Conservation (phyloP, 2,329 filamentous ascomycete genomes). For the Tolypocladium album region DNA sequence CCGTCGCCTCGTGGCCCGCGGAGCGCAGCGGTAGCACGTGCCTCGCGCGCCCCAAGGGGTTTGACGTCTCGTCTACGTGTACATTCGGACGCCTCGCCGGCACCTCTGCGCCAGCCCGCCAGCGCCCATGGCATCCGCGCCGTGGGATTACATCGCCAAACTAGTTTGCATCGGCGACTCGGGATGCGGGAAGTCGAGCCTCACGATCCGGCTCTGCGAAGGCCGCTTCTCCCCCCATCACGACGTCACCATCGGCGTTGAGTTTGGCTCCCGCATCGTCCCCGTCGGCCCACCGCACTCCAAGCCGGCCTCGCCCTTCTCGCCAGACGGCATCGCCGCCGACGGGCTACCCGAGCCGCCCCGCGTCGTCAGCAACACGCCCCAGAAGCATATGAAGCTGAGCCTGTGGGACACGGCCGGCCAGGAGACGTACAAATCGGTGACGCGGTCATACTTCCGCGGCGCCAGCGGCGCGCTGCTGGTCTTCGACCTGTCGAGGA, state of each 20-base stretch:
- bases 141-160: constrained; percentile 99
- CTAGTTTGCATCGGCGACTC: constrained; percentile 96
- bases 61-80: background rate
- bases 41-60: background rate
- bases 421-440: constrained; percentile 95
- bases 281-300: constrained; percentile 74
- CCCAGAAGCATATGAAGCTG: constrained; percentile 79
- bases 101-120: background rate
- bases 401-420: constrained; percentile 93
- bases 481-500: constrained; percentile 88
- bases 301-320: constrained; percentile 26
- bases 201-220: constrained; percentile 93
- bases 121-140: constrained; percentile 45
- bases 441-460: constrained; percentile 88
- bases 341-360: constrained; percentile 45
- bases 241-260: constrained; percentile 94
- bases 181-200: constrained; percentile 87
- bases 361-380: constrained; percentile 23
- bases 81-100: background rate
- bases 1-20: background rate
- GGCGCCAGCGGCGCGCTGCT: constrained; percentile 63
- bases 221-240: constrained; percentile 89
- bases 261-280: constrained; percentile 89
- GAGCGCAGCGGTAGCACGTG: background rate
- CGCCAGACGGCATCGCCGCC: constrained; percentile 9